Percentiles rank a stretch among this genome's conserved stretches.
Evolutionary conservation across 2,329 filamentous ascomycete genomes (phyloP).

Genomic region (Botrytis medusae): DNA sequence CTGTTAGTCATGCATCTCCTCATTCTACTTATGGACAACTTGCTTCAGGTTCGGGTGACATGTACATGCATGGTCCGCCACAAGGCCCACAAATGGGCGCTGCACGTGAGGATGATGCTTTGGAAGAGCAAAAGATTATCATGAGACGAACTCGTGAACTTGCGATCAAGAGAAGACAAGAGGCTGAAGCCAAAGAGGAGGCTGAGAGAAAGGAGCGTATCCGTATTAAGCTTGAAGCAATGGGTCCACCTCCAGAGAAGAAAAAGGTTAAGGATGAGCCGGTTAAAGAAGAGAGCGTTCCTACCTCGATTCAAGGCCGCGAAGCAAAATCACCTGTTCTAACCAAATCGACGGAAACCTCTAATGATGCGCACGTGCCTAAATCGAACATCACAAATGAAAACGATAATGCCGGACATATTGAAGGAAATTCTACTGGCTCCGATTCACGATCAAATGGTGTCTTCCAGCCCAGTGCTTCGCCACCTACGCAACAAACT

Average conservation of each 20-base stretch:
- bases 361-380: constrained; percentile 24
- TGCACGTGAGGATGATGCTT: constrained; percentile 51
- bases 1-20: constrained; percentile 40
- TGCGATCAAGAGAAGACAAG: constrained; percentile 65
- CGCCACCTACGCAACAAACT: constrained; percentile 27
- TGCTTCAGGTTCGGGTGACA: constrained; percentile 41
- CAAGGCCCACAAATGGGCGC: constrained; percentile 37
- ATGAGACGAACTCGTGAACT: constrained; percentile 71
- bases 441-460: constrained; percentile 30
- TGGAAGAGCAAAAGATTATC: constrained; percentile 65
- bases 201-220: constrained; percentile 71
- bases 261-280: constrained; percentile 56
- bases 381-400: constrained; percentile 24
- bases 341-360: constrained; percentile 25
- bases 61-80: constrained; percentile 26
- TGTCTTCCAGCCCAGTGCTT: constrained; percentile 35
- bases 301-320: constrained; percentile 39
- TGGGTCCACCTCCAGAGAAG: constrained; percentile 64
- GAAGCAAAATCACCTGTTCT: constrained; percentile 25
- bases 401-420: neutral
- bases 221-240: constrained; percentile 67
- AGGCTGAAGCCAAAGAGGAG: constrained; percentile 70
- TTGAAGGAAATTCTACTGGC: constrained; percentile 24
- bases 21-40: constrained; percentile 38
- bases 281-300: constrained; percentile 47